Conservation (phyloP, 345 rosid species). For the Clausena lansium region DNA sequence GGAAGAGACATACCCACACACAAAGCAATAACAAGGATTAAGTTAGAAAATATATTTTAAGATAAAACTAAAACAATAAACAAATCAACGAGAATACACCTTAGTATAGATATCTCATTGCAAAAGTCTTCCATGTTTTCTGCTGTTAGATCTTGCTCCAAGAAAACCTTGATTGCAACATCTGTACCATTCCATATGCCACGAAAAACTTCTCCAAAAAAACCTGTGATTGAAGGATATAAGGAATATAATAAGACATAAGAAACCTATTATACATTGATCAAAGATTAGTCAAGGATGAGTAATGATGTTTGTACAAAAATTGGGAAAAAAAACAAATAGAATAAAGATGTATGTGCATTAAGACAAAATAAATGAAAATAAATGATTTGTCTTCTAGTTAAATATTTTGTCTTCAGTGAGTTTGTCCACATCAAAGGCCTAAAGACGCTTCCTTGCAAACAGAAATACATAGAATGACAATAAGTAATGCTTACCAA, state of each 20-base stretch:
- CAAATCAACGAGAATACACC: slow-evolving; percentile 44
- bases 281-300: not conserved
- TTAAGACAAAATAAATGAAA: too few species aligned
- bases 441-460: slow-evolving; percentile 3
- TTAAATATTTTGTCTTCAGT: too few species aligned
- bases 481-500: slow-evolving; percentile 51
- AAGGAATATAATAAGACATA: not conserved
- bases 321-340: too few species aligned
- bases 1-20: slow-evolving; percentile 29
- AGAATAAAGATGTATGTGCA: too few species aligned
- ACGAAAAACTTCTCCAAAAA: slow-evolving; percentile 96
- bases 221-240: slow-evolving; percentile 45
- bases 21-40: slow-evolving; percentile 19
- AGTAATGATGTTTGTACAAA: too few species aligned
- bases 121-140: slow-evolving; percentile 99
- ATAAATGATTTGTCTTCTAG: too few species aligned
- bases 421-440: not conserved
- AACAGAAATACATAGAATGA: not conserved
- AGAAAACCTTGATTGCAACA: slow-evolving; percentile 91
- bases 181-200: slow-evolving; percentile 99
- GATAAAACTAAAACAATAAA: slow-evolving; percentile 24
- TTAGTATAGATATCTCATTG: slow-evolving; percentile 94
- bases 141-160: slow-evolving; percentile 94
- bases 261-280: not conserved
- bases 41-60: slow-evolving; percentile 31